Evolutionary conservation across 73 alveolate genomes (phyloP).

Genomic region (Symbiodinium natans): DNA sequence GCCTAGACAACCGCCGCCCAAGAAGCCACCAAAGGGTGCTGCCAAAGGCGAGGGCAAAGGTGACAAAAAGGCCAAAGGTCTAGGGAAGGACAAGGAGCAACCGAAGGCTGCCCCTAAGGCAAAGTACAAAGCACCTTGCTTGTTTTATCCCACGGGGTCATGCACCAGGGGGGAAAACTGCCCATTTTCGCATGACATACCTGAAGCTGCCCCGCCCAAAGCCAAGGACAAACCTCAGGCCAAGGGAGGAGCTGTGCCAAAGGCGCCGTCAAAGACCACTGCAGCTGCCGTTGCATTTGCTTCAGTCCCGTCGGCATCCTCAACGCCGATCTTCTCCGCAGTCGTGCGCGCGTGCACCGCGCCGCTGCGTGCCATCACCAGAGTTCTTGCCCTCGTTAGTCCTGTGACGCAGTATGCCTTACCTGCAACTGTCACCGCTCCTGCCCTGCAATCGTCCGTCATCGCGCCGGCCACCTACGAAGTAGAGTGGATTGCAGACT

Average conservation of each 20-base stretch:
- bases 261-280: neutral
- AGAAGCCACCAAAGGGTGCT: neutral
- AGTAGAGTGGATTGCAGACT: slow-evolving; percentile 26
- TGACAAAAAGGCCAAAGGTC: neutral
- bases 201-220: neutral
- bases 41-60: slow-evolving; percentile 14
- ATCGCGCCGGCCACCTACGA: neutral
- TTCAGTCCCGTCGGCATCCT: slow-evolving; percentile 1
- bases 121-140: slow-evolving; percentile 28
- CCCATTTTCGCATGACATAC: slow-evolving; percentile 13
- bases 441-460: no score
- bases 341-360: slow-evolving; percentile 51
- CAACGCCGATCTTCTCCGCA: neutral
- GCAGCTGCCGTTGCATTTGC: slow-evolving; percentile 18
- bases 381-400: neutral
- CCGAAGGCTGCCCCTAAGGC: neutral
- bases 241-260: slow-evolving; percentile 6
- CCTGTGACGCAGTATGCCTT: slow-evolving; percentile 9
- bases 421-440: no score
- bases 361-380: neutral
- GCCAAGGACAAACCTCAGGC: slow-evolving; percentile 4
- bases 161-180: slow-evolving; percentile 24
- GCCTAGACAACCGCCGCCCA: neutral
- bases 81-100: neutral
- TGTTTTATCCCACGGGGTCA: neutral